phyloP scores from a whole-genome alignment of 1,139 yeast species.

The Geotrichum phurueaensis region DNA sequence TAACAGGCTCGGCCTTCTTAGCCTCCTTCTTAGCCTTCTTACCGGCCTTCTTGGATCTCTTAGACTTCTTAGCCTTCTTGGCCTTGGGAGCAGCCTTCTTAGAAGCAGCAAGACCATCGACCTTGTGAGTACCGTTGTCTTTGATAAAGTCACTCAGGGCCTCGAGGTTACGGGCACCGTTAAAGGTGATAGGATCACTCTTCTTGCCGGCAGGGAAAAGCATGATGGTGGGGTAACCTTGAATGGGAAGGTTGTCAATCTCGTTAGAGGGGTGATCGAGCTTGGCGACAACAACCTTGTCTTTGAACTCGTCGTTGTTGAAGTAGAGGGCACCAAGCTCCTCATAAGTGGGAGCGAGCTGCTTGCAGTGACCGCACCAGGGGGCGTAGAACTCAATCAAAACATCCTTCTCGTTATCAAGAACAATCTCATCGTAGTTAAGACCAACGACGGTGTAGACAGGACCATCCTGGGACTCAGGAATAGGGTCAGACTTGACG shows the following conservation, averaged over 20 bases:
- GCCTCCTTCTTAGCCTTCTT: constrained; percentile 19
- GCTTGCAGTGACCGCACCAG: constrained; percentile 99
- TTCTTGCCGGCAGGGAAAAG: constrained; percentile 89
- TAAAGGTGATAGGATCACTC: constrained; percentile 62
- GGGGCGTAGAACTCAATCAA: constrained; percentile 94
- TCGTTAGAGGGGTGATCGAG: constrained; percentile 88
- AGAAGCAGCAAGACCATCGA: constrained; percentile 46
- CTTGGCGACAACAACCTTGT: constrained; percentile 70
- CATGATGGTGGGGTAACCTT: constrained; percentile 90
- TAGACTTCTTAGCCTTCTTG: constrained; percentile 37
- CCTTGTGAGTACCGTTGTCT: constrained; percentile 53
- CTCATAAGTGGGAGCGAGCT: constrained; percentile 85
- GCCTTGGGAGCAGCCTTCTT: constrained; percentile 26
- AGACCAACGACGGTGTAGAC: constrained; percentile 80
- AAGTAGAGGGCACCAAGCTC: constrained; percentile 69
- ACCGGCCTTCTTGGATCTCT: constrained; percentile 18
- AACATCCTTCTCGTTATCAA: constrained; percentile 72
- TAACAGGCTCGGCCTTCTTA: constrained; percentile 10
- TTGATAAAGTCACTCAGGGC: constrained; percentile 63
- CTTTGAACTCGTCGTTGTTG: constrained; percentile 35
- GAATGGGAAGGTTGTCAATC: constrained; percentile 61
- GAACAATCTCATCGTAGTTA: constrained; percentile 66
- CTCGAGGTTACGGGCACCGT: constrained; percentile 71
- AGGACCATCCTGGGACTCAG: constrained; percentile 67
- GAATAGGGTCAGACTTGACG: constrained; percentile 81